These are phyloP conservation scores for Kazachstania sp. DNA, from an alignment of 1,139 yeast genomes.

Conservation along the genomic window DNA sequence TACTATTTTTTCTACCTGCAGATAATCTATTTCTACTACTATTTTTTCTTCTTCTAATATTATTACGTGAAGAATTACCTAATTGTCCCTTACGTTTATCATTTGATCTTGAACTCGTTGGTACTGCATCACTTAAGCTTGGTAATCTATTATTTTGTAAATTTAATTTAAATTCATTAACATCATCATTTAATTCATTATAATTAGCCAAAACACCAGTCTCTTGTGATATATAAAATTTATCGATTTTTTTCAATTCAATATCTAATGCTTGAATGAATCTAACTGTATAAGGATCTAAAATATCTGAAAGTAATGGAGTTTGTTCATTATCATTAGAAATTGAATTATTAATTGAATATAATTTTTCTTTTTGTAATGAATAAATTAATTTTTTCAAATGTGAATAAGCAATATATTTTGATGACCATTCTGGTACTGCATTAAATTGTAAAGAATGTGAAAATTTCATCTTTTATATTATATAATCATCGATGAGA, in stretches of 20 bases:
- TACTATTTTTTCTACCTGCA: not conserved
- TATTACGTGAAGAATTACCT: not conserved
- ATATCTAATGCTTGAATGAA: conserved; percentile 47
- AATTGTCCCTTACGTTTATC: not conserved
- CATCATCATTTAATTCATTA: conserved; percentile 43
- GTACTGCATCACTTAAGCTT: conserved; percentile 5
- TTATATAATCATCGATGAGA: not conserved
- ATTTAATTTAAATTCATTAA: conserved; percentile 26
- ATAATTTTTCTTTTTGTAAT: conserved; percentile 51
- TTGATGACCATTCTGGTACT: conserved; percentile 72
- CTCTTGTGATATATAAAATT: conserved; percentile 50
- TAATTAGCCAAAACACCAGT: conserved; percentile 39
- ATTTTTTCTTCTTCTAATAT: not conserved
- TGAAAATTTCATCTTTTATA: conserved; percentile 52
- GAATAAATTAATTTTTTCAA: conserved; percentile 58
- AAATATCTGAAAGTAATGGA: not conserved
- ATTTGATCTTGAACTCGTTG: not conserved
- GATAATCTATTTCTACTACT: not conserved
- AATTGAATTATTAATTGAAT: conserved; percentile 10
- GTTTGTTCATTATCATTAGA: not conserved
- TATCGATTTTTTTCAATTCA: conserved; percentile 53
- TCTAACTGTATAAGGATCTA: conserved; percentile 17
- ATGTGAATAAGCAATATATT: conserved; percentile 62
- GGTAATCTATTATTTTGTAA: conserved; percentile 14
- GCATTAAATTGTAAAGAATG: conserved; percentile 70